Percentiles rank a stretch among this genome's conserved stretches.
These are phyloP conservation scores for Leccinum griseonigrum DNA, from an alignment of 1,284 basidiomycete species.

Conservation along the genomic window DNA sequence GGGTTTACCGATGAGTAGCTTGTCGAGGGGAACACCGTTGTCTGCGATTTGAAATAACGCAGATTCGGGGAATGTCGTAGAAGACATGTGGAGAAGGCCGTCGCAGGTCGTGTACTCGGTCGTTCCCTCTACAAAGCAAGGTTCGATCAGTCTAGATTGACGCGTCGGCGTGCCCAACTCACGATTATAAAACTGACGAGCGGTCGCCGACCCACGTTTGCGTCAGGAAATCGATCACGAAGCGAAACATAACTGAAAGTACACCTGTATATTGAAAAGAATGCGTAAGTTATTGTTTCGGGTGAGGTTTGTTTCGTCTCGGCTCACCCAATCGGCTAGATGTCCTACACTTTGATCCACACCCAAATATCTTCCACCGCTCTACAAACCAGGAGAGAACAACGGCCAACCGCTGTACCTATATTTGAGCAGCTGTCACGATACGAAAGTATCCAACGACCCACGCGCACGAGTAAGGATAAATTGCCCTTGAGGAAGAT, in stretches of 20 bases:
- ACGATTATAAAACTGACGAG: conserved; percentile 59
- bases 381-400: conserved; percentile 17
- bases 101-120: background rate
- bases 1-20: conserved; percentile 1
- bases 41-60: background rate
- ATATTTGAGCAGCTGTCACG: background rate
- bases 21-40: background rate
- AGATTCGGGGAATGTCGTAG: background rate
- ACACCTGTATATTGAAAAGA: conserved; percentile 35
- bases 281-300: background rate
- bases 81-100: background rate
- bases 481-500: conserved; percentile 34
- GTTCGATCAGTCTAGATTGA: background rate
- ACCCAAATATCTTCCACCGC: conserved; percentile 50
- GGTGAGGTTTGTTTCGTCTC: background rate
- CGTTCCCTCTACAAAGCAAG: background rate
- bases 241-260: background rate
- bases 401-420: conserved; percentile 17
- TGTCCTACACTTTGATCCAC: conserved; percentile 49
- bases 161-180: conserved; percentile 14
- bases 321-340: conserved; percentile 46
- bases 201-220: background rate
- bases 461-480: conserved; percentile 37
- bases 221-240: background rate
- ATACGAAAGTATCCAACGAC: background rate